phyloP scores from a whole-genome alignment of 495 filamentous ascomycete genomes.

The Sabuloglossum arenarium region DNA sequence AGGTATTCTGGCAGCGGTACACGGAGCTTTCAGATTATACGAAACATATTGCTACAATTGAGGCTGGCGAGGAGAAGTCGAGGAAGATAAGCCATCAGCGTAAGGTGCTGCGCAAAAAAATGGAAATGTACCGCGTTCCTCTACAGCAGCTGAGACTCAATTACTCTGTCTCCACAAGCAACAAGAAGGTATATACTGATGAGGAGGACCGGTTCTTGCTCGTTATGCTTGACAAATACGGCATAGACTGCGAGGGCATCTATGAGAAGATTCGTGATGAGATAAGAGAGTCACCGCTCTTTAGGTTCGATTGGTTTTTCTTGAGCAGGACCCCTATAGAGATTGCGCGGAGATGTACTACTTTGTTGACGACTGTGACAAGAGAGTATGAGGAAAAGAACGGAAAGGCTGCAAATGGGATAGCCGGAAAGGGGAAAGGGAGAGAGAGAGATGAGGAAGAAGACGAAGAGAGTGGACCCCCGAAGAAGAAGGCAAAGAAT shows the following conservation, averaged over 20 bases:
- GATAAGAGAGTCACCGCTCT: conserved; percentile 83
- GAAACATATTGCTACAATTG: conserved; percentile 72
- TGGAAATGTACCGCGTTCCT: conserved; percentile 86
- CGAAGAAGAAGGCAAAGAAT: conserved; percentile 84
- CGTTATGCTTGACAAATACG: conserved; percentile 77
- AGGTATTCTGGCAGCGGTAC: conserved; percentile 87
- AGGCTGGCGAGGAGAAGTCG: conserved; percentile 76
- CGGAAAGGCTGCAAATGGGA: conserved; percentile 22
- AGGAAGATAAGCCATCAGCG: conserved; percentile 79
- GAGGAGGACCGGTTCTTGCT: conserved; percentile 95
- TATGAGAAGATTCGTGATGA: conserved; percentile 77
- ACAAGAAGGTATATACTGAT: conserved; percentile 99
- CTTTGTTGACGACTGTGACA: conserved; percentile 78
- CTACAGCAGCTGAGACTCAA: conserved; percentile 96
- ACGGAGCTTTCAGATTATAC: conserved; percentile 69
- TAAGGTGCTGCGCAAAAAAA: conserved; percentile 86
- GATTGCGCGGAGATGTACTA: conserved; percentile 79
- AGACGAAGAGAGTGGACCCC: conserved; percentile 48
- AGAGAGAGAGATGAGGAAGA: conserved; percentile 54
- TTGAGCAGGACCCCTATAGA: conserved; percentile 83
- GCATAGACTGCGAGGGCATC: conserved; percentile 65
- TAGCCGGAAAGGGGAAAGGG: conserved; percentile 42
- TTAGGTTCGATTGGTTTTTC: conserved; percentile 99
- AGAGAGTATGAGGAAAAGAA: conserved; percentile 71
- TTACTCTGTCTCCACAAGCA: conserved; percentile 95